phyloP scores from a whole-genome alignment of 176 grass and related monocot species.

The Chrysopogon serrulatus region DNA sequence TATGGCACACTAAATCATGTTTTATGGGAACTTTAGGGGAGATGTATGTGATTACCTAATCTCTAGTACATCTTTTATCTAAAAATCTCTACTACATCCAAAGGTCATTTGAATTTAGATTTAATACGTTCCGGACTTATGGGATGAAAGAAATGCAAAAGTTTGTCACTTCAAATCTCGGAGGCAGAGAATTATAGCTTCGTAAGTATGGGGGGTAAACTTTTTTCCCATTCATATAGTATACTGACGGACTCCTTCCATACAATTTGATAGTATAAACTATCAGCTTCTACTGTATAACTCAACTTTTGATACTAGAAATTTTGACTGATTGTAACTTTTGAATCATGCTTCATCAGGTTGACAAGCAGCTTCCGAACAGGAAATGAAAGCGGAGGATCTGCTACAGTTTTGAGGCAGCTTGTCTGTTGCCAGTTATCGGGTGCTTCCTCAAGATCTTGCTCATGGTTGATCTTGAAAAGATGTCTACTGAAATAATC shows the following conservation, averaged over 20 bases:
- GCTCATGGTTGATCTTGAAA: slow-evolving; percentile 21
- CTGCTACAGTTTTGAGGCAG: slow-evolving; percentile 47
- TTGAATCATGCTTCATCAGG: slow-evolving; percentile 26
- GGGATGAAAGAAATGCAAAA: background rate
- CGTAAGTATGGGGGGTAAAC: background rate
- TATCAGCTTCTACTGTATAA: background rate
- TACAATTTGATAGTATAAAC: background rate
- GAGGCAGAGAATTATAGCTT: background rate
- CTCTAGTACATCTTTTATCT: background rate
- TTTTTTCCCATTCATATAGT: background rate
- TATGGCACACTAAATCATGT: background rate
- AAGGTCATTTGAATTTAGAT: background rate
- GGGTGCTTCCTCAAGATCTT: slow-evolving; percentile 35
- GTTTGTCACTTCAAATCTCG: background rate
- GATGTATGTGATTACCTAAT: background rate
- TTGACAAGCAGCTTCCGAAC: slow-evolving; percentile 4
- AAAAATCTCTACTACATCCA: too few species aligned
- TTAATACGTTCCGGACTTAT: background rate
- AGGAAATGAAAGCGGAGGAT: background rate
- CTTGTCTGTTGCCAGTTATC: background rate
- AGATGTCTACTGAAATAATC: slow-evolving; percentile 10
- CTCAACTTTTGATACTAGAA: background rate
- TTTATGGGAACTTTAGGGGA: background rate
- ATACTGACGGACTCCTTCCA: background rate
- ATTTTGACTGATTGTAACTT: slow-evolving; percentile 1